Percentiles rank a stretch among this genome's conserved stretches.
These are phyloP conservation scores for Xylariaceae sp. DNA, from an alignment of 2,329 filamentous ascomycete species.

Conservation along the genomic window DNA sequence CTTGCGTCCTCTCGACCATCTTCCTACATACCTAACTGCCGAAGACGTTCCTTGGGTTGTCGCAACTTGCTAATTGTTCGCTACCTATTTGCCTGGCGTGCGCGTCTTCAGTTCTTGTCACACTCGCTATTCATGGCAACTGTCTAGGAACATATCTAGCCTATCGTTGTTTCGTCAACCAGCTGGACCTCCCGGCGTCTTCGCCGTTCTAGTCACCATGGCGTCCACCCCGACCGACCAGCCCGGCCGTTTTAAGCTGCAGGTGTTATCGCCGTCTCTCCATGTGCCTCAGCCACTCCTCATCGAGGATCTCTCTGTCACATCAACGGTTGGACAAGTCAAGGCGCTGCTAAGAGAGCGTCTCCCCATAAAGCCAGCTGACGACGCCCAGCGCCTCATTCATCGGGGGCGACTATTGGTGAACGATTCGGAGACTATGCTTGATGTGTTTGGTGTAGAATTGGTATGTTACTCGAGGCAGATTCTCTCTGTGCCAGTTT, in stretches of 20 bases:
- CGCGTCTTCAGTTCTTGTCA: conserved; percentile 8
- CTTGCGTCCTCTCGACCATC: conserved; percentile 6
- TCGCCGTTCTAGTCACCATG: not conserved
- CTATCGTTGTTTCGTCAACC: not conserved
- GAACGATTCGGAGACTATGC: conserved; percentile 51
- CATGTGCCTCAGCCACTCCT: conserved; percentile 47
- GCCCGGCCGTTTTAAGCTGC: conserved; percentile 43
- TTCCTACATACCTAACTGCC: not conserved
- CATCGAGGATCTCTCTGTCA: conserved; percentile 44
- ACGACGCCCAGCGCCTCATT: conserved; percentile 56
- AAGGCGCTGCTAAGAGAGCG: conserved; percentile 53
- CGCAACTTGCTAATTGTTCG: not conserved
- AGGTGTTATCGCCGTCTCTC: conserved; percentile 55
- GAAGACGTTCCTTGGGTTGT: not conserved
- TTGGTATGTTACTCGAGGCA: conserved; percentile 36
- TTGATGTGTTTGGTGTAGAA: conserved; percentile 52
- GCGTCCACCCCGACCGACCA: conserved; percentile 25
- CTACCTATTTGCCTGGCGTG: conserved; percentile 21
- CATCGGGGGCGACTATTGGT: conserved; percentile 53
- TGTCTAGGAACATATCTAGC: not conserved
- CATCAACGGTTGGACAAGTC: conserved; percentile 51
- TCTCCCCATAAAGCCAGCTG: conserved; percentile 45
- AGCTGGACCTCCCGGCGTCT: not conserved
- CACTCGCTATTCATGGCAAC: conserved; percentile 12
- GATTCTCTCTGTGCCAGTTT: not conserved